Evolutionary conservation across 192 early-diverging fungal species (phyloP).

Genomic region (Linnemannia zychae): DNA sequence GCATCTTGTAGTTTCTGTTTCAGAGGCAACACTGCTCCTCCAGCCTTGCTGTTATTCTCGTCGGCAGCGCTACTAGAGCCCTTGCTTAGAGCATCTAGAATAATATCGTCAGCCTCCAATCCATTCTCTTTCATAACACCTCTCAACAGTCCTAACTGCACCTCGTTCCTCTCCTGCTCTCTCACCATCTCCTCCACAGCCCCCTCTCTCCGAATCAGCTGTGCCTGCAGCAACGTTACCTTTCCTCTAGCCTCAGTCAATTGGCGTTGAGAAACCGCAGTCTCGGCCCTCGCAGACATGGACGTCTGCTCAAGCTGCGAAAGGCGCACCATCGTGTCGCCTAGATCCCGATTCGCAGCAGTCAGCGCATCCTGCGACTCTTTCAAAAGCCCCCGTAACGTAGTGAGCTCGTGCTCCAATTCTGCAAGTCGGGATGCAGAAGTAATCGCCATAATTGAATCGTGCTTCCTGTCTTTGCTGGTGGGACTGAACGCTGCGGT

Average conservation of each 20-base stretch:
- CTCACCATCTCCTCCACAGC: conserved; percentile 49
- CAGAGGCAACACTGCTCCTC: neutral
- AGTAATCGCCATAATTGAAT: conserved; percentile 44
- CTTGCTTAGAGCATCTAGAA: conserved; percentile 24
- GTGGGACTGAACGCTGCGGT: conserved; percentile 18
- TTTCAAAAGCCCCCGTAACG: conserved; percentile 34
- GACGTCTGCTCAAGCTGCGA: conserved; percentile 62
- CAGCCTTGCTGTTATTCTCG: neutral
- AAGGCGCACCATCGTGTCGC: conserved; percentile 60
- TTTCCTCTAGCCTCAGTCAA: conserved; percentile 60
- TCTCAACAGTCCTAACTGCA: conserved; percentile 63
- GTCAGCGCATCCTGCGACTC: conserved; percentile 44
- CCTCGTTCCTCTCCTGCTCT: conserved; percentile 65
- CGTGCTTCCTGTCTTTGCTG: conserved; percentile 50
- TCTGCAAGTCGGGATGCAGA: conserved; percentile 38
- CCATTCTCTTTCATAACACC: conserved; percentile 61
- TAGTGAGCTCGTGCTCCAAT: conserved; percentile 55
- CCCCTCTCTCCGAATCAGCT: conserved; percentile 60
- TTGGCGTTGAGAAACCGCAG: conserved; percentile 54
- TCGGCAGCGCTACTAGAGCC: neutral
- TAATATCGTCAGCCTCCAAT: conserved; percentile 44
- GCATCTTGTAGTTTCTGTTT: conserved; percentile 28
- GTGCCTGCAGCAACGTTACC: conserved; percentile 43
- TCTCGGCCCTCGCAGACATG: conserved; percentile 61
- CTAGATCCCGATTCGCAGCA: conserved; percentile 47